Base-by-base conservation (phyloP, 2,329 filamentous ascomycete species). In the Geosmithia morbida region DNA sequence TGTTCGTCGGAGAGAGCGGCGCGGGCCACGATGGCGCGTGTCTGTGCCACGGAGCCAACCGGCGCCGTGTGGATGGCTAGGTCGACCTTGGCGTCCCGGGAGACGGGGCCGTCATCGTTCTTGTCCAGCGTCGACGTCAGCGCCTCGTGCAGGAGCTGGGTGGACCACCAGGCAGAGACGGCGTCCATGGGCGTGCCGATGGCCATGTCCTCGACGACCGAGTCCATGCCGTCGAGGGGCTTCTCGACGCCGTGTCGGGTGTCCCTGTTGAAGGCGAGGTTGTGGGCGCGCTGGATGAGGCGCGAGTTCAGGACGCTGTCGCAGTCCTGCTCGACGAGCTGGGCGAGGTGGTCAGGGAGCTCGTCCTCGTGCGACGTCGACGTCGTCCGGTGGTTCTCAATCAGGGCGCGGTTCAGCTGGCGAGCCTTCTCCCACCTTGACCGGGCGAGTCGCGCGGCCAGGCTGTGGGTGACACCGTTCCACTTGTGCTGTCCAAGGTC, bases 131-230 rank as follows among this genome's bases (percentile, higher is more conserved):
- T 81, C 16, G 70, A 69, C 13, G 79, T 69, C 26, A 96, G 72
- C 2, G 79, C 80, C 49, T 75, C 74, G 55, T 88, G 85, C 39
- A 95, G 66, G 13, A 78, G 71, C 48, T 83, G 72, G 52, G 79
- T 87, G 1, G 89, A 94, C 69, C 82, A 92, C 89, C 89, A 96
- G 2, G 89, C 87, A 7, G 89, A 87, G 46, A 96, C 78, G 13
- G 87, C 88, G 62, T 96, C 90, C 53, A 96, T 76, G 0, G 89
- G 87, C 17, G 87, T 92, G 46, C 85, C 79, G 50, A 96, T 85
- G 2, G 87, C 83, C 46, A 79, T 78, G 57, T 96, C 90, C 50
- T 92, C 85, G 2, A 92, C 85, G 1, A 95, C 87, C 6, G 77
- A 74, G 58, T 94, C 85, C 72, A 94, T 84, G 44, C 85, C 79